Evolutionary conservation across 805 yeast species (phyloP).

Genomic region (Wickerhamomyces alni): DNA sequence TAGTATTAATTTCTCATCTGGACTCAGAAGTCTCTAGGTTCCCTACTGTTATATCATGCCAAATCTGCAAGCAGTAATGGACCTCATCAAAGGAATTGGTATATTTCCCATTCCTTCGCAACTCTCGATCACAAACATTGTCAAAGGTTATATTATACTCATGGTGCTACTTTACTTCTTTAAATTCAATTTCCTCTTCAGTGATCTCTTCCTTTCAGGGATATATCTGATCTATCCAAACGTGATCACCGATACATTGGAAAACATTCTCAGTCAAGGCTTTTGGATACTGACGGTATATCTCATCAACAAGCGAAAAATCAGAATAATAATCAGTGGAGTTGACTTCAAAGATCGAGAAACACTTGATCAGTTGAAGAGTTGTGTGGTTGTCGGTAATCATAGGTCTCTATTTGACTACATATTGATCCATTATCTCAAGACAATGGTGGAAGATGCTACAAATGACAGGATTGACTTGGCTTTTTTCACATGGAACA

Average conservation of each 20-base stretch:
- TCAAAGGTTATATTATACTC: neutral
- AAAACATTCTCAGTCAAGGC: neutral
- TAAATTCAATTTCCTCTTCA: conserved; percentile 1
- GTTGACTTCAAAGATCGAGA: conserved; percentile 18
- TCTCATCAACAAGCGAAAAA: conserved; percentile 19
- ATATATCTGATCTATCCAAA: neutral
- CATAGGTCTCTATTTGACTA: conserved; percentile 70
- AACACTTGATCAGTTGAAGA: conserved; percentile 21
- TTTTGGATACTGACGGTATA: conserved; percentile 16
- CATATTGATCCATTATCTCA: conserved; percentile 38
- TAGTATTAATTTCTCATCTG: too few species aligned
- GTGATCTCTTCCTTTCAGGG: neutral
- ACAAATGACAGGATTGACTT: conserved; percentile 21
- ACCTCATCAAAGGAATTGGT: conserved; percentile 17
- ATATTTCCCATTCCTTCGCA: conserved; percentile 18
- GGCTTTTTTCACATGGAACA: conserved; percentile 69
- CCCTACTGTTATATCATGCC: too few species aligned
- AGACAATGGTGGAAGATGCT: conserved; percentile 22
- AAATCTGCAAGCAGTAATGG: too few species aligned
- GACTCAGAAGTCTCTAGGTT: too few species aligned
- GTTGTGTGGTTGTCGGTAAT: conserved; percentile 40
- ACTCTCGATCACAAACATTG: neutral
- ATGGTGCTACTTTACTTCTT: conserved; percentile 12
- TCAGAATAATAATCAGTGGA: conserved; percentile 23
- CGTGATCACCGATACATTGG: neutral